These are phyloP conservation scores for Clavaria fumosa DNA, from an alignment of 768 basidiomycete genomes.

Conservation along the genomic window DNA sequence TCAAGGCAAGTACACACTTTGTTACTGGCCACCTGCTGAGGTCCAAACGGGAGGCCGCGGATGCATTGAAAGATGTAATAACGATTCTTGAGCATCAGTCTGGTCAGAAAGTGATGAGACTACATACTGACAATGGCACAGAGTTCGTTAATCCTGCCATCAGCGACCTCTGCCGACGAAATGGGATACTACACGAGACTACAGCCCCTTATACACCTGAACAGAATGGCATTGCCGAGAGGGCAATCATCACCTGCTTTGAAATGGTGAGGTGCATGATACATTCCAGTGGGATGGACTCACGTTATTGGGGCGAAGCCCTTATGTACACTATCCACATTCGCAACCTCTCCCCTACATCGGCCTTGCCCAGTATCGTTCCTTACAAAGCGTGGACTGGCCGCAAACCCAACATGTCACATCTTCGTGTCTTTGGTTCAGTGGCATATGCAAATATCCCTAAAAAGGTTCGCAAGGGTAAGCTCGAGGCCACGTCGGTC, in stretches of 20 bases:
- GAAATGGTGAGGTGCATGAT: too few species aligned
- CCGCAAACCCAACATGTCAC: conserved; percentile 9
- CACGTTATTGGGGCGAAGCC: conserved; percentile 8
- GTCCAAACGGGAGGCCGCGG: conserved; percentile 6
- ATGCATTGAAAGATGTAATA: conserved; percentile 7
- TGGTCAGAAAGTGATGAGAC: conserved; percentile 5
- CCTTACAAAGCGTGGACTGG: conserved; percentile 13
- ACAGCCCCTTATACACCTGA: conserved; percentile 17
- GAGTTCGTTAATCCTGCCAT: conserved; percentile 13
- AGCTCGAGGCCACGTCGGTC: too few species aligned
- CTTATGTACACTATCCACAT: too few species aligned
- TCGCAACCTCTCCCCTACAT: conserved; percentile 8
- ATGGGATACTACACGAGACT: conserved; percentile 15
- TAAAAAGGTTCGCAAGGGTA: too few species aligned
- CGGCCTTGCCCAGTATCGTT: conserved; percentile 6
- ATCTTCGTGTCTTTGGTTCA: too few species aligned
- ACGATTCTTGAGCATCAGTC: conserved; percentile 10
- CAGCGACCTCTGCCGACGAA: conserved; percentile 7
- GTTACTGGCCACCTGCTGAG: conserved; percentile 1
- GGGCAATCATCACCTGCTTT: too few species aligned
- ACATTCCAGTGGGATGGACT: conserved; percentile 8
- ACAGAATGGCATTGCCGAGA: too few species aligned
- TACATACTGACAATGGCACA: conserved; percentile 14
- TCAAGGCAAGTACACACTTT: background rate
- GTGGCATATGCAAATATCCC: too few species aligned